Percentiles rank a stretch among this genome's conserved stretches.
These are phyloP conservation scores for Adansonia gregorii DNA, from an alignment of 441 rosid species.

Conservation along the genomic window DNA sequence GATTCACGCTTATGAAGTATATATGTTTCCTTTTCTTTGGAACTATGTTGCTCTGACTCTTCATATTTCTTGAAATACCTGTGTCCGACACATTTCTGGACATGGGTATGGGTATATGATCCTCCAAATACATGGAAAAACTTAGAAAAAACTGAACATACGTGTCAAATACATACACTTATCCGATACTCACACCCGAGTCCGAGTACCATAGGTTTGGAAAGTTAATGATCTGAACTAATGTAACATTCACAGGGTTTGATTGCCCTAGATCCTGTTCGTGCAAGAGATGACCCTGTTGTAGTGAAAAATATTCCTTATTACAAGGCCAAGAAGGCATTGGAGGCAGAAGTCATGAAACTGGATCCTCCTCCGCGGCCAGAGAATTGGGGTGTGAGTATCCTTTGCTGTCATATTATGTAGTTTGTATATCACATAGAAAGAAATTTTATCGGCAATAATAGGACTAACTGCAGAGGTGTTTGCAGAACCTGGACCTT, in stretches of 20 bases:
- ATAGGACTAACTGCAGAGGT: constrained; percentile 33
- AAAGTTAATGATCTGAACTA: constrained; percentile 9
- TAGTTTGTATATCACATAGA: not conserved
- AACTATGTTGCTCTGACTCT: too few species aligned
- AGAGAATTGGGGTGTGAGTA: constrained; percentile 87
- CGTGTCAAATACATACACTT: too few species aligned
- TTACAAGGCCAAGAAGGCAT: constrained; percentile 78
- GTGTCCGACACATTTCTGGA: too few species aligned
- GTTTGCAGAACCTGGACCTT: constrained; percentile 72
- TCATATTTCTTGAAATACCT: too few species aligned
- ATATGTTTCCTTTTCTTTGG: too few species aligned
- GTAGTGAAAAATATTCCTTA: constrained; percentile 78
- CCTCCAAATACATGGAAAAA: too few species aligned
- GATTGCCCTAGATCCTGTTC: constrained; percentile 76
- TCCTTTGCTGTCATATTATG: constrained; percentile 17
- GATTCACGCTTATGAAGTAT: not conserved
- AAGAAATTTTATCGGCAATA: not conserved
- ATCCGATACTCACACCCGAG: too few species aligned
- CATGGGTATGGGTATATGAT: too few species aligned
- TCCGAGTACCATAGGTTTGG: not conserved
- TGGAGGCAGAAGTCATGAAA: constrained; percentile 78
- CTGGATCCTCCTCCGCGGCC: constrained; percentile 84
- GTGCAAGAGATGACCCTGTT: constrained; percentile 81
- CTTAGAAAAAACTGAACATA: too few species aligned
- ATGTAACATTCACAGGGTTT: constrained; percentile 57